Evolutionary conservation across 2,329 filamentous ascomycete species (phyloP).

Genomic region (Pseudogymnoascus destructans): DNA sequence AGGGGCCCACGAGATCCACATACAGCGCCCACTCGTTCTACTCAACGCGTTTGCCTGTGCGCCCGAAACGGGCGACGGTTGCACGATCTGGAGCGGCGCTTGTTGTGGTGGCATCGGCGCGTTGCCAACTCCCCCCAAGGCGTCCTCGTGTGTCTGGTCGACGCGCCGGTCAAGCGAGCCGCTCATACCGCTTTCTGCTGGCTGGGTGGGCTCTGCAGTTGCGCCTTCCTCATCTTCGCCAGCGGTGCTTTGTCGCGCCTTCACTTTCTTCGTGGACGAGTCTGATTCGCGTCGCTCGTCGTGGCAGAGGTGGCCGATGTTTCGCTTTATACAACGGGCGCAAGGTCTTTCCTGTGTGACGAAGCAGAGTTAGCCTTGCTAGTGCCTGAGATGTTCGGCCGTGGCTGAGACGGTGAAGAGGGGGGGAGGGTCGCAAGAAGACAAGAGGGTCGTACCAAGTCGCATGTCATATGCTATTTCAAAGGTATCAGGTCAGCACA

Average conservation of each 20-base stretch:
- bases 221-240: slow-evolving; percentile 48
- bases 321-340: slow-evolving; percentile 93
- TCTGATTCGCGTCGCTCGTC: slow-evolving; percentile 85
- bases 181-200: slow-evolving; percentile 34
- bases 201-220: slow-evolving; percentile 38
- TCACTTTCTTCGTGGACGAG: slow-evolving; percentile 56
- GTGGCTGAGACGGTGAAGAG: slow-evolving; percentile 19
- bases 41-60: slow-evolving; percentile 48
- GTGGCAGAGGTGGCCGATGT: slow-evolving; percentile 96
- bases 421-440: slow-evolving; percentile 18
- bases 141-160: slow-evolving; percentile 33
- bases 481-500: slow-evolving; percentile 26
- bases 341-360: slow-evolving; percentile 73
- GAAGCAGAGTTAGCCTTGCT: slow-evolving; percentile 22
- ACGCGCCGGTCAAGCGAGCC: slow-evolving; percentile 43
- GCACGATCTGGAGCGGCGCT: slow-evolving; percentile 53
- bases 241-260: slow-evolving; percentile 46
- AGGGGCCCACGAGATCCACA: slow-evolving; percentile 29
- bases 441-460: slow-evolving; percentile 51
- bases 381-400: slow-evolving; percentile 22
- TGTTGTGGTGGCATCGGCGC: slow-evolving; percentile 30
- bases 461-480: slow-evolving; percentile 76
- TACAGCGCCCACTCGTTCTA: slow-evolving; percentile 62
- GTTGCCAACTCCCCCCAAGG: slow-evolving; percentile 27
- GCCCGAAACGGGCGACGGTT: slow-evolving; percentile 55